Percentiles rank a stretch among this genome's conserved stretches.
These are phyloP conservation scores for Strigomonas culicis DNA, from an alignment of 208 protist species.

Conservation along the genomic window DNA sequence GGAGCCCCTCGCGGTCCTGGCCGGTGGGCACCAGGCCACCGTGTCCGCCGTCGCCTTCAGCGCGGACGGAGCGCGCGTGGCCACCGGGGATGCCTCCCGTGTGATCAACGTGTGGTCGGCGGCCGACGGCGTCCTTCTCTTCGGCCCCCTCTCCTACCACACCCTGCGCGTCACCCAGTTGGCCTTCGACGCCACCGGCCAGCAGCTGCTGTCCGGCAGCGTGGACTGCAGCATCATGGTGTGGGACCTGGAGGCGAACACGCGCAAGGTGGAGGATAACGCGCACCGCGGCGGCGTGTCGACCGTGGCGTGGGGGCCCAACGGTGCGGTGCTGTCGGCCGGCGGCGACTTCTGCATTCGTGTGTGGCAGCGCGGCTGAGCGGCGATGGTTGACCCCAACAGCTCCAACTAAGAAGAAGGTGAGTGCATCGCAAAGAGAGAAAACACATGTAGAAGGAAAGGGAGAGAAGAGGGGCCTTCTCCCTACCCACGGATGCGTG, in stretches of 20 bases:
- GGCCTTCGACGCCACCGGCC: constrained; percentile 19
- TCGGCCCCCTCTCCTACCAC: constrained; percentile 34
- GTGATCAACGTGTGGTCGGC: constrained; percentile 43
- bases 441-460: too few relatives aligned
- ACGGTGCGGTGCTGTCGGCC: constrained; percentile 19
- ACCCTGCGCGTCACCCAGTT: constrained; percentile 28
- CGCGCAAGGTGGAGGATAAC: constrained; percentile 26
- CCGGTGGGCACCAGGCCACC: constrained; percentile 12
- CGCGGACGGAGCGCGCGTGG: constrained; percentile 13
- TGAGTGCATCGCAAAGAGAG: too few relatives aligned
- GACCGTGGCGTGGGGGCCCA: constrained; percentile 19
- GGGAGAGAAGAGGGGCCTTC: too few relatives aligned
- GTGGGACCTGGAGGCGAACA: constrained; percentile 29
- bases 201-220: constrained; percentile 27
- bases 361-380: too few relatives aligned
- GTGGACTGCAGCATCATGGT: constrained; percentile 33
- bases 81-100: constrained; percentile 23
- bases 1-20: constrained; percentile 5
- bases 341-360: constrained; percentile 40
- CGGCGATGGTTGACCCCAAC: too few relatives aligned
- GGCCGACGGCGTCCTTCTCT: constrained; percentile 21
- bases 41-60: constrained; percentile 22
- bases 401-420: too few relatives aligned
- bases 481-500: too few relatives aligned
- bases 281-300: constrained; percentile 35